A percentile compares a stretch with the other conserved stretches of the same genome.
These are phyloP conservation scores for Tulasnella sp. DNA, from an alignment of 768 basidiomycete species.

Conservation along the genomic window DNA sequence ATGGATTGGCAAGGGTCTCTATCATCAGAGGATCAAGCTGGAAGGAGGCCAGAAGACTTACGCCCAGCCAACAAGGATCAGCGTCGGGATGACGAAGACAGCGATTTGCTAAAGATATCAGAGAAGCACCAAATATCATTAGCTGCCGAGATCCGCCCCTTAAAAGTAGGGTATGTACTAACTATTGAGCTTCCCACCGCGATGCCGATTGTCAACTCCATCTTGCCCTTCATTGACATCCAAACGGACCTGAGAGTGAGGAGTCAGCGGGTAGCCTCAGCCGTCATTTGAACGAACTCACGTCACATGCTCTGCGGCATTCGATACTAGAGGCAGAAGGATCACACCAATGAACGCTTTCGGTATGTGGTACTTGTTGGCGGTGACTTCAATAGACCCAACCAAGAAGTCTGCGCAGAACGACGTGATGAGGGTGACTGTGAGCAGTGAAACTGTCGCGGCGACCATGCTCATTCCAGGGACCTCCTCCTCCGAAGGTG, in stretches of 20 bases:
- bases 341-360: conserved; percentile 81
- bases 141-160: background rate
- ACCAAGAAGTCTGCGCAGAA: conserved; percentile 89
- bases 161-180: conserved; percentile 25
- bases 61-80: conserved; percentile 86
- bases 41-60: conserved; percentile 30
- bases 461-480: conserved; percentile 18
- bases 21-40: background rate
- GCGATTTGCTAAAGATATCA: conserved; percentile 69
- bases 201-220: conserved; percentile 66
- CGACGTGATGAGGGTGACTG: conserved; percentile 68
- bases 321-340: conserved; percentile 76
- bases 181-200: conserved; percentile 77
- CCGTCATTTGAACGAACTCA: conserved; percentile 14
- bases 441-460: conserved; percentile 34
- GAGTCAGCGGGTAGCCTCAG: no score
- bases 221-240: conserved; percentile 76
- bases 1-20: no score
- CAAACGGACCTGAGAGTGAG: conserved; percentile 63
- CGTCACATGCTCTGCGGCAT: conserved; percentile 71
- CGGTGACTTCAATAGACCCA: conserved; percentile 86
- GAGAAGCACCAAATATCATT: background rate
- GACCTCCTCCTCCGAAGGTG: conserved; percentile 1
- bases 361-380: conserved; percentile 66
- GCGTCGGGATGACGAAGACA: conserved; percentile 71